A percentile compares a stretch with the other conserved stretches of the same genome.
Evolutionary conservation across 768 basidiomycete species (phyloP).

Genomic region (Phallus indusiatus): DNA sequence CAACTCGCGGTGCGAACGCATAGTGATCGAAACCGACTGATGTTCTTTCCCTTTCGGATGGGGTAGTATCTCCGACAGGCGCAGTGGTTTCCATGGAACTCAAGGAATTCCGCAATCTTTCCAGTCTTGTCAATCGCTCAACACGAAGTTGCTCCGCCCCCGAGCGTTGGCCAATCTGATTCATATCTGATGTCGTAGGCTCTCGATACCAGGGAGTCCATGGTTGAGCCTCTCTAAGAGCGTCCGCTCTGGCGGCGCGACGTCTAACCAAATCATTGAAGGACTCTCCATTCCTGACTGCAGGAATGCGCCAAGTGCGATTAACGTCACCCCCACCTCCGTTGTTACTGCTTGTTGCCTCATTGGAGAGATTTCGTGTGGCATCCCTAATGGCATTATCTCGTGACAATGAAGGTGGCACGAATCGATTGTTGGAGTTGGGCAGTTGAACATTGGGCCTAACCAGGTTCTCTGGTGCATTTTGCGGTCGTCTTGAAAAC

Average conservation of each 20-base stretch:
- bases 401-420: background rate
- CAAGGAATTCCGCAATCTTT: background rate
- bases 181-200: background rate
- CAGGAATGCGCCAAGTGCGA: background rate
- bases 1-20: background rate
- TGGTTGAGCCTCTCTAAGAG: background rate
- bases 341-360: background rate
- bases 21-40: background rate
- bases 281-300: background rate
- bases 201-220: no score
- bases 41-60: background rate
- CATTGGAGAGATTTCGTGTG: background rate
- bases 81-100: background rate
- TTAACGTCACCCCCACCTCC: background rate
- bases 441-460: background rate
- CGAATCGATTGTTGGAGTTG: background rate
- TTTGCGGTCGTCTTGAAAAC: background rate
- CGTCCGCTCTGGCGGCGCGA: constrained; percentile 6
- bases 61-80: background rate
- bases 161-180: background rate
- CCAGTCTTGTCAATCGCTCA: background rate
- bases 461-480: background rate
- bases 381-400: background rate
- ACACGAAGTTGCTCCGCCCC: background rate
- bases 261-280: constrained; percentile 6